phyloP scores from a whole-genome alignment of 345 rosid species.

The Bretschneidera sinensis region DNA sequence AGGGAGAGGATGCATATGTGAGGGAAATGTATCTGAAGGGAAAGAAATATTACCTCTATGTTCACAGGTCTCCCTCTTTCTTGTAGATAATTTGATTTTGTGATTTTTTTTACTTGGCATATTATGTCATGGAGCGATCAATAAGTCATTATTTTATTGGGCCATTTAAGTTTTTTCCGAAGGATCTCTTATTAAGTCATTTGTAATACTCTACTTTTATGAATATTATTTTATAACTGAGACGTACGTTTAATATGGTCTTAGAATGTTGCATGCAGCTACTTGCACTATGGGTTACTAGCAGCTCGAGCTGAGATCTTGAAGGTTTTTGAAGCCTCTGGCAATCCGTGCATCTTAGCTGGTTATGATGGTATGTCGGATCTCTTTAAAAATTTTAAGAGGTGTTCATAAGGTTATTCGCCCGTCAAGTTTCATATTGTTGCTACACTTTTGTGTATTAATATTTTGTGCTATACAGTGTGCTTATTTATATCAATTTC shows the following conservation, averaged over 20 bases:
- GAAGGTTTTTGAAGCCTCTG: slow-evolving; percentile 56
- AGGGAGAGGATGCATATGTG: slow-evolving; percentile 79
- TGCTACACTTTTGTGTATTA: background rate
- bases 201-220: too few species aligned
- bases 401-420: too few species aligned
- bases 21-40: slow-evolving; percentile 78
- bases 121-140: too few species aligned
- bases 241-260: slow-evolving; percentile 19
- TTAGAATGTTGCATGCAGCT: slow-evolving; percentile 45
- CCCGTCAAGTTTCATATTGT: background rate
- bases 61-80: slow-evolving; percentile 65
- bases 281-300: slow-evolving; percentile 86
- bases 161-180: background rate
- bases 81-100: slow-evolving; percentile 4
- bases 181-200: too few species aligned
- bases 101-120: background rate
- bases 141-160: background rate
- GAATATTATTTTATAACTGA: too few species aligned
- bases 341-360: slow-evolving; percentile 72
- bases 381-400: background rate
- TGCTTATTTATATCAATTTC: background rate
- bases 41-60: slow-evolving; percentile 76
- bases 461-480: background rate
- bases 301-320: slow-evolving; percentile 97
- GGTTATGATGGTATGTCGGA: slow-evolving; percentile 67